Percentiles rank a stretch among this genome's conserved stretches.
Evolutionary conservation across 2,329 filamentous ascomycete genomes (phyloP).

Genomic region (Pochonia chlamydosporia): DNA sequence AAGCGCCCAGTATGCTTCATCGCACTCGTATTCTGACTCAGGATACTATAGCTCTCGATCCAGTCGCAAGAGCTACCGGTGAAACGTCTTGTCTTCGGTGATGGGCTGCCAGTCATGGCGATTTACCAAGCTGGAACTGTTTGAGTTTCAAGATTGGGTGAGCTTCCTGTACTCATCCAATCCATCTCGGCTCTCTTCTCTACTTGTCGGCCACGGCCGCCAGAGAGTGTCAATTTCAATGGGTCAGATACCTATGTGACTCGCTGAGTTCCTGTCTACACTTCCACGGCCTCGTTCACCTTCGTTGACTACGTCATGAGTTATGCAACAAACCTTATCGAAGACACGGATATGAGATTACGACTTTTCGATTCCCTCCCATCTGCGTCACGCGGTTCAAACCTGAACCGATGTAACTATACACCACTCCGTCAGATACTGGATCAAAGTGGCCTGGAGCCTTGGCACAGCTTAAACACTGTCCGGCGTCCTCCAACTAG

Average conservation of each 20-base stretch:
- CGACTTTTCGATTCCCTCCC: constrained; percentile 8
- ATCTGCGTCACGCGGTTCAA: constrained; percentile 4
- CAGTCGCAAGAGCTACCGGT: constrained; percentile 39
- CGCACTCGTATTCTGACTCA: constrained; percentile 45
- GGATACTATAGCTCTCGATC: constrained; percentile 48
- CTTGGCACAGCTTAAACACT: not conserved
- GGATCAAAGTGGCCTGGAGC: not conserved
- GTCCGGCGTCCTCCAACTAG: not conserved
- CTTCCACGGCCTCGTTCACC: constrained; percentile 11
- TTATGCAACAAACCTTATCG: constrained; percentile 21
- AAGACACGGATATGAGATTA: constrained; percentile 24
- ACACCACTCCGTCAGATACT: not conserved
- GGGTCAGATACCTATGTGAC: not conserved
- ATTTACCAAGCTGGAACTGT: constrained; percentile 33
- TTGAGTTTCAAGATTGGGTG: constrained; percentile 41
- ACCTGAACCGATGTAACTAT: not conserved
- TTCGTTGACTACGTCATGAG: constrained; percentile 5
- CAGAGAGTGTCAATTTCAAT: not conserved
- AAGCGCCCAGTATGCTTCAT: constrained; percentile 32
- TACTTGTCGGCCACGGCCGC: constrained; percentile 40
- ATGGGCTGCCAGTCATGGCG: constrained; percentile 37
- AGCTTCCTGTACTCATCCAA: constrained; percentile 41
- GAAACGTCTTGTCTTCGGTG: constrained; percentile 49
- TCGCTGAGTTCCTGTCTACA: constrained; percentile 5
- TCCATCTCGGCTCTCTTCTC: constrained; percentile 43